Evolutionary conservation across 139 green algal genomes (phyloP), one percentile per base, ranked within the genome.

Genomic region (Chlamydomonas sp.): DNA sequence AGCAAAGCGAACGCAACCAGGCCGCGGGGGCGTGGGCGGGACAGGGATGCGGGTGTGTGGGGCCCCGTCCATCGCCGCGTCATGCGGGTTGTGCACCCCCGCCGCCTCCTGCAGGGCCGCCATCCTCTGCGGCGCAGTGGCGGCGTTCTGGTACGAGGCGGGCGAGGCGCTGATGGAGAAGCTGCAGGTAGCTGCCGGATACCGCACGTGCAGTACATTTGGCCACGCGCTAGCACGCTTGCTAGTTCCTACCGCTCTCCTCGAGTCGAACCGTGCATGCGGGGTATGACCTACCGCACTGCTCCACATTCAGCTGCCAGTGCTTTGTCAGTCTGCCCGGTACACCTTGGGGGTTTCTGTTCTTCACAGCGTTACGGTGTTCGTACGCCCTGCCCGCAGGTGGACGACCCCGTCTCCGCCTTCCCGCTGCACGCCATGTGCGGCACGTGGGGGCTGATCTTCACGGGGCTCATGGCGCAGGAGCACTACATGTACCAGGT

Each of bases 91-190:
- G 20, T 20, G 20, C 20, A 18, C 71, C 58, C 8, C 71, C 71
- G 3, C 71, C 49, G 49, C 5, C 3, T 8, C 6, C 49, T 59
- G 2, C 83, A 87, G 83, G 84, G 93, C 93, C 57, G 93, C 94
- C 71, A 79, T 94, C 67, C 90, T 96, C 73, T 90, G 93, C 76
- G 95, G 95, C 79, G 16, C 88, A 14, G 60, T 94, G 2, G 84
- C 81, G 0, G 92, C 85, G 9, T 62, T 93, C 20, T 79, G 91
- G 4, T 94, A 75, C 77, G 79, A 87, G 57, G 84, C 10, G 15
- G 87, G 87, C 5, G 90, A 93, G 63, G 1, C 57, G 68, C 57
- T 91, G 77, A 63, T 93, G 84, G 82, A 91, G 68, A 67, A 15
- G 60, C 62, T 90, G 2, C 61, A 90, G 85, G 81, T 91, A 17